phyloP scores from a whole-genome alignment of 306 rosid genomes.

The Hylodesmum podocarpum region DNA sequence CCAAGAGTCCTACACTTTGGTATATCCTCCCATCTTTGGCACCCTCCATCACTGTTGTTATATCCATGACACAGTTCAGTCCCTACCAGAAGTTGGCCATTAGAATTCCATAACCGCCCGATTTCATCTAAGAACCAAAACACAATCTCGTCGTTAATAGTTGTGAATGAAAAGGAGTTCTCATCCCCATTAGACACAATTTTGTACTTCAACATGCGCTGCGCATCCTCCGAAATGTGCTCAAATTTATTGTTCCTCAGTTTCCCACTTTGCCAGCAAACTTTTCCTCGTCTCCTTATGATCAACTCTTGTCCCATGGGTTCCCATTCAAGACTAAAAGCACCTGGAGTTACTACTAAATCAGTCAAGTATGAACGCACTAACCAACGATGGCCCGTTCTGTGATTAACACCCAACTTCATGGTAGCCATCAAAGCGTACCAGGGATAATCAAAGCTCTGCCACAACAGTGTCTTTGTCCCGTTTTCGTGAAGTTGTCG shows the following conservation, averaged over 20 bases:
- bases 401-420: slow-evolving; percentile 25
- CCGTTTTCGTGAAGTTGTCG: not conserved
- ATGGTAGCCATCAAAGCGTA: not conserved
- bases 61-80: not conserved
- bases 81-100: too few species aligned
- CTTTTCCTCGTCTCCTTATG: not conserved
- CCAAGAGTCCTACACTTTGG: not conserved
- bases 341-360: not conserved
- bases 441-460: slow-evolving; percentile 10
- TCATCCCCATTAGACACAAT: not conserved
- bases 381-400: not conserved
- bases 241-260: not conserved
- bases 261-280: slow-evolving; percentile 1
- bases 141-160: not conserved
- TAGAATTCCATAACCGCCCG: too few species aligned
- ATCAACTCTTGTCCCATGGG: not conserved
- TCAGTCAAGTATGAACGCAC: not conserved
- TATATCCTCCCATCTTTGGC: not conserved
- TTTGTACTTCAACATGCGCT: not conserved
- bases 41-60: not conserved
- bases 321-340: slow-evolving; percentile 34
- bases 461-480: not conserved
- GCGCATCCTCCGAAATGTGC: not conserved
- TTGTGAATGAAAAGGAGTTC: not conserved
- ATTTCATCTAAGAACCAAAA: too few species aligned